Evolutionary conservation across 768 basidiomycete genomes (phyloP), one percentile per base, ranked within the genome.

Genomic region (Tephrocybe sp.): DNA sequence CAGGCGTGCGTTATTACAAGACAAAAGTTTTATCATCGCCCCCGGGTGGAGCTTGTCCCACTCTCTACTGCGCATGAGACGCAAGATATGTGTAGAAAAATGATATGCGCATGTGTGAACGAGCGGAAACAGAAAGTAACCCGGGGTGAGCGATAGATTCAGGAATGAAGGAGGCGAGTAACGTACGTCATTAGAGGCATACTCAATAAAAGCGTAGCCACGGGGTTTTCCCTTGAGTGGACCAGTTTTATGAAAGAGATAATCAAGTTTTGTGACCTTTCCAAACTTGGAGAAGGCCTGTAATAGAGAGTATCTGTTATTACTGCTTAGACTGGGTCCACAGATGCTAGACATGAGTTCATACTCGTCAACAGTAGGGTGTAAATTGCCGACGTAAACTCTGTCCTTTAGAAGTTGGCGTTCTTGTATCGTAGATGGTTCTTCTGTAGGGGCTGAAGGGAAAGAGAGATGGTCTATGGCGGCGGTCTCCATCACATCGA

Each of bases 141-240:
- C 75, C 75, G 72, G 78, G 74, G 71, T 81, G 69, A 82, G 79
- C 70, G 61, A 62, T 48, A 42, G 48, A 44, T 50, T 42, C 47
- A 48, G 39, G 51, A 22, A 41, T 48, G 60, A 51, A 54, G 58
- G 41, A 33, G 43, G 8, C 3, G 30, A 55, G 20, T 40, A 45
- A 85, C 90, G 75, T 70, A 98, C 96, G 70, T 84, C 82, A 70
- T 84, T 77, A 39, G 79, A 79, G 26, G 76, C 76, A 61, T 85
- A 98, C 70, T 98, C 92, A 31, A 99, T 70, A 59, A 98, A 99
- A 0, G 94, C 95, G 67, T 96, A 98, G 5, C 97, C 96, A 11
- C 95, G 77, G 0, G 97, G 95, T 65, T 91, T 97, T 14, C 97
- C 97, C 64, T 87, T 94, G 62, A 85, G 69, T 11, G 84, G 77